Evolutionary conservation across 2,329 filamentous ascomycete genomes (phyloP).

Genomic region (Truncatella angustata): DNA sequence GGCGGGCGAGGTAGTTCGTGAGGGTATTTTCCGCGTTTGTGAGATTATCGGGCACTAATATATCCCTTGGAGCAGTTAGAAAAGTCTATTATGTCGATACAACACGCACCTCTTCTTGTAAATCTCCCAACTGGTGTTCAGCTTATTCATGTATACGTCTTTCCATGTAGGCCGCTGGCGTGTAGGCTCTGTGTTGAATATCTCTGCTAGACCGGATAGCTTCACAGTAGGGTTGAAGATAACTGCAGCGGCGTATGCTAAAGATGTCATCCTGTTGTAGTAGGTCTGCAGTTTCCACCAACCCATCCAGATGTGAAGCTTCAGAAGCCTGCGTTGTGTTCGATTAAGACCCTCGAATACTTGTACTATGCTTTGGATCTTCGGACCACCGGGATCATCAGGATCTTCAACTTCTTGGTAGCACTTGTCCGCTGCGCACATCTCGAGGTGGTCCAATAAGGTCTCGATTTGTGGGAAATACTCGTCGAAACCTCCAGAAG

Average conservation of each 20-base stretch:
- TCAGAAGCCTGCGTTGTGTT: background rate
- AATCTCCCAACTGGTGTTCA: background rate
- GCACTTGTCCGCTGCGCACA: background rate
- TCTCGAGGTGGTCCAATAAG: background rate
- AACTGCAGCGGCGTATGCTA: background rate
- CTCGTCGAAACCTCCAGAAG: no score
- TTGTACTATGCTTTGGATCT: background rate
- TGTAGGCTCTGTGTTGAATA: background rate
- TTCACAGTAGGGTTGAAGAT: conserved; percentile 1
- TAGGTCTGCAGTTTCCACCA: background rate
- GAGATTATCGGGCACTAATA: background rate
- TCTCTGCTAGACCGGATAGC: background rate
- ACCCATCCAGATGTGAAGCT: background rate
- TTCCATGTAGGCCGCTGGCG: background rate
- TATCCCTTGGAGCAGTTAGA: no score
- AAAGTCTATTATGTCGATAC: background rate
- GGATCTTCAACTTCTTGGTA: background rate
- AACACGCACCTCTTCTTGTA: background rate
- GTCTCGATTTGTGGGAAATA: conserved; percentile 3
- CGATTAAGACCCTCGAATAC: background rate
- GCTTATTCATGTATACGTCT: background rate
- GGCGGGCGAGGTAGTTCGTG: background rate
- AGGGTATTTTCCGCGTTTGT: background rate
- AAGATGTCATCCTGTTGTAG: background rate
- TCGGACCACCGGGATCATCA: background rate